Evolutionary conservation across 176 grass and related monocot genomes (phyloP), one percentile per base, ranked within the genome.

Genomic region (Aegilops bicornis): DNA sequence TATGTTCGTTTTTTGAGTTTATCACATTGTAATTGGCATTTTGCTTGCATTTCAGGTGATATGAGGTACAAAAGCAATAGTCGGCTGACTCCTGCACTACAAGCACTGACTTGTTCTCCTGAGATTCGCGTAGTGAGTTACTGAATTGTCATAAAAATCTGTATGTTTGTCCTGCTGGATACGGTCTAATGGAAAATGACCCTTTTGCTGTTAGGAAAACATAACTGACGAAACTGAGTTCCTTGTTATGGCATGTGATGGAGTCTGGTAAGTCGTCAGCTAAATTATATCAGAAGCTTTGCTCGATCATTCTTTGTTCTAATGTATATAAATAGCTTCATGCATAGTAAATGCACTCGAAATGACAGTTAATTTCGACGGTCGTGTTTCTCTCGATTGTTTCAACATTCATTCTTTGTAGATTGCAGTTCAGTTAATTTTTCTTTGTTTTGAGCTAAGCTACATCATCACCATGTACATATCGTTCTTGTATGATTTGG

Each of bases 201-300:
- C 22, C 39, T 6, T 70, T 76, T 68, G 61, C 14, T 84, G 19
- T 29, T 59, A 93, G 92, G 69, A 69, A 32, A 19, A 65, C 13
- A 68, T 93, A 76, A 80, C 58, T 58, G 39, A 65, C 64, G 83
- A 88, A 56, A 61, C 76, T 19, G 86, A 93, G 27, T 93, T 93
- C 83, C 82, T 93, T 64, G 42, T 86, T 71, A 68, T 91, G 79
- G 86, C 89, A 84, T 93, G 88, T 83, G 89, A 93, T 91, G 92
- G 92, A 83, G 39, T 93, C 75, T 93, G 92, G 92, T 93, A 88
- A 76, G 83, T 83, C 14, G 35, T 37, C 27, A 62, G 3, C 68
- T 47, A 80, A 61, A 66, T 42, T 27, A 65, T 40, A 23, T 27
- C 29, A 47, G 31, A n/a, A 84, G 16, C 47, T 22, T 45, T 69